phyloP scores from a whole-genome alignment of 148 eudicot genomes.

The Polygonum maritimum region DNA sequence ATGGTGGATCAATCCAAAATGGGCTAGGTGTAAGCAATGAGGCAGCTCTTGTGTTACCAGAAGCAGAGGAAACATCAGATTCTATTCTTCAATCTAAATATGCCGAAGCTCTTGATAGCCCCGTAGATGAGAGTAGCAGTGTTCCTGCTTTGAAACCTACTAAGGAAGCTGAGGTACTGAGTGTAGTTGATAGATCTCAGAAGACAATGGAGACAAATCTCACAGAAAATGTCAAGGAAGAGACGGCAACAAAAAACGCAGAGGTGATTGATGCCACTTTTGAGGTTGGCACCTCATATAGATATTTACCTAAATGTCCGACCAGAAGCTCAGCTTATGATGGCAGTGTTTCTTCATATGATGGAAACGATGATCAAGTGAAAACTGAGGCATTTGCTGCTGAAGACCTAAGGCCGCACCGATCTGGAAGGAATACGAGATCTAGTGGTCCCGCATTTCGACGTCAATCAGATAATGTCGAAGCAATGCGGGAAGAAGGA shows the following conservation, averaged over 20 bases:
- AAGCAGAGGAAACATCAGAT: slow-evolving; percentile 9
- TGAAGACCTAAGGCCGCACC: slow-evolving; percentile 11
- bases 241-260: slow-evolving; percentile 18
- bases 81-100: slow-evolving; percentile 12
- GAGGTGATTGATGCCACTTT: slow-evolving; percentile 9
- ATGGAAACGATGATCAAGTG: slow-evolving; percentile 49
- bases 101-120: background rate
- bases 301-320: slow-evolving; percentile 22
- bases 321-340: slow-evolving; percentile 37
- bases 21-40: background rate
- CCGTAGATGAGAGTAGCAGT: background rate
- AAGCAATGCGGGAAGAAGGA: slow-evolving; percentile 19
- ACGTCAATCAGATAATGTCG: slow-evolving; percentile 15
- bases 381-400: slow-evolving; percentile 9
- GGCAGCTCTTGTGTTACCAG: background rate
- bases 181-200: slow-evolving; percentile 18
- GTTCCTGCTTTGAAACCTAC: background rate
- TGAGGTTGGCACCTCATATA: slow-evolving; percentile 12
- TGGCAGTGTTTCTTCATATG: slow-evolving; percentile 66
- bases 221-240: slow-evolving; percentile 19
- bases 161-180: slow-evolving; percentile 12
- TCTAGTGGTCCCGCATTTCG: slow-evolving; percentile 18
- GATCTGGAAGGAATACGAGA: background rate
- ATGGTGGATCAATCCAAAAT: slow-evolving; percentile 3
- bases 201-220: slow-evolving; percentile 20